Evolutionary conservation across 768 basidiomycete genomes (phyloP), one percentile per base, ranked within the genome.

Genomic region (Tricholoma furcatifolium): DNA sequence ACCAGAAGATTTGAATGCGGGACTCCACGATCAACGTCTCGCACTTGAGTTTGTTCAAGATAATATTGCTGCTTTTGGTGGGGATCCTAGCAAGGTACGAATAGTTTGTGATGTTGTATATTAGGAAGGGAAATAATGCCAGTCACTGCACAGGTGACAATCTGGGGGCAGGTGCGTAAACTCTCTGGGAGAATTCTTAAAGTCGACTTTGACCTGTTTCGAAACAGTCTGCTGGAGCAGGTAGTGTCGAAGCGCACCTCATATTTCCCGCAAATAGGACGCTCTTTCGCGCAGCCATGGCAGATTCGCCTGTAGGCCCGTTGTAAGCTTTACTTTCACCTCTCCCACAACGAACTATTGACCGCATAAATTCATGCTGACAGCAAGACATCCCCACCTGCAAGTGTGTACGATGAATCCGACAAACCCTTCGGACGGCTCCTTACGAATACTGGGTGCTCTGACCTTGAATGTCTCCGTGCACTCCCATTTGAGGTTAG

Each of bases 41-140:
- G 84, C 84, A 0, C 65, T 91, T 0, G 58, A 69, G 14, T 89
- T 86, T 65, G 67, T 88, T 0, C 78, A 85, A 55, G 70, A 83
- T n/a, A 85, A 89, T 58, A 81, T 88, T 15, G 76, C 70, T 3
- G 74, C 75, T 2, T 88, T 88, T 60, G 85, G 85, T 11, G 86
- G 86, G 1, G 80, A 86, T 65, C 78, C 79, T 12, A 56, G 66
- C 11, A 85, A 83, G 68, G 82, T 74, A 60, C 35, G 17, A 6
- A 11, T 7, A 17, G 2, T n/a, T 41, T 14, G 15, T 4, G 1
- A 9, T 15, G 3, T 10, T 2, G 18, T 10, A 20, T 8, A 36
- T n/a, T 30, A 23, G 14, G 36, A 18, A 7, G 10, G 5, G 20
- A 7, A 17, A 18, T 20, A 41, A 8, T 21, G 14, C 15, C 12